These are phyloP conservation scores for Candida qinlingensis DNA, from an alignment of 805 yeast species.

Conservation along the genomic window DNA sequence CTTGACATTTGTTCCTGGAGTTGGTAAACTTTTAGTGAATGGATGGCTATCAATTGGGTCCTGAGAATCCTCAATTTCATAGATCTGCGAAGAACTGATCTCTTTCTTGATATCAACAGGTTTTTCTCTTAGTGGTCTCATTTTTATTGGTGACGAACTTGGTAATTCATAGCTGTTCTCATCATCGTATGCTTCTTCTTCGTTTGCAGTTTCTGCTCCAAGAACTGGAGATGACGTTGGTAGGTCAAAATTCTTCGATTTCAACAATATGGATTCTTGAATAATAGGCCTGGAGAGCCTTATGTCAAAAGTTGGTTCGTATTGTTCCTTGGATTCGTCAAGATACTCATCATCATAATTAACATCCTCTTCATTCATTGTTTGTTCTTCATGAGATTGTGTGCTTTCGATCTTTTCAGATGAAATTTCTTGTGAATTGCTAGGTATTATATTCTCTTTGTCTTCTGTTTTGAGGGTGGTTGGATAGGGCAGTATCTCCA, in stretches of 20 bases:
- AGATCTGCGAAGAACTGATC: constrained; percentile 1
- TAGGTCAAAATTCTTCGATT: constrained; percentile 7
- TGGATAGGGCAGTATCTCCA: neutral
- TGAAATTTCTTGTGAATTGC: neutral
- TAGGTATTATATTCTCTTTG: constrained; percentile 1
- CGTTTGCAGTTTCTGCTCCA: neutral
- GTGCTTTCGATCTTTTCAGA: constrained; percentile 1
- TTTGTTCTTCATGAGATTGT: constrained; percentile 7
- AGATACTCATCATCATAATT: neutral
- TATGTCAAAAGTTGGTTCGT: constrained; percentile 6
- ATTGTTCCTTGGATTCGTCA: constrained; percentile 3
- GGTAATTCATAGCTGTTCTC: neutral
- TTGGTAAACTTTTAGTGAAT: constrained; percentile 5
- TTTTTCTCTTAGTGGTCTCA: neutral
- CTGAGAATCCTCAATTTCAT: constrained; percentile 8
- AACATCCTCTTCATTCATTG: constrained; percentile 1
- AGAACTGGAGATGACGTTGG: constrained; percentile 12
- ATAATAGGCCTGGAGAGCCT: constrained; percentile 5
- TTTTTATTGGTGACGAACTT: constrained; percentile 7
- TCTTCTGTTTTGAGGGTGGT: neutral
- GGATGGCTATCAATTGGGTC: constrained; percentile 6
- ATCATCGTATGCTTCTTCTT: neutral
- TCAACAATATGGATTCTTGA: constrained; percentile 15
- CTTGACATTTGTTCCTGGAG: constrained; percentile 8
- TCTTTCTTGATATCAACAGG: constrained; percentile 1